Base-by-base conservation (phyloP, 768 basidiomycete genomes). In the Phlebiopsis gigantea region DNA sequence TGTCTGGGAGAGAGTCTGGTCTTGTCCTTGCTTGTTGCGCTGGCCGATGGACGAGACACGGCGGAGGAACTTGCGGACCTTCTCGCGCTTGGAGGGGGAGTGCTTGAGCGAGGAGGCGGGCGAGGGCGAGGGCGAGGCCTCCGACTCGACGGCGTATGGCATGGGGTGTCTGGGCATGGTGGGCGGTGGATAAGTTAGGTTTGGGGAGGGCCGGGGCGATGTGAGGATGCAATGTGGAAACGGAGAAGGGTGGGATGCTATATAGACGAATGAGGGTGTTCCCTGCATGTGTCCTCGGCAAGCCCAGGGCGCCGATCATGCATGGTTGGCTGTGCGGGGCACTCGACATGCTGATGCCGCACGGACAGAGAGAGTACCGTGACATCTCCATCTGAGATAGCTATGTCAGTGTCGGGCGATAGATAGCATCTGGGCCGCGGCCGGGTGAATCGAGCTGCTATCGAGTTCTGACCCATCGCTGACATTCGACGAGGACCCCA, bases 311-410 rank as follows among this genome's bases (percentile, higher is more conserved):
- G 50, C 50, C 50, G 50, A 51, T 51, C 50, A 51, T 39, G 50
- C 50, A 51, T 51, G 50, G 50, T 51, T 31, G 50, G 50, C 50
- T 51, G 50, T 51, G 50, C 50, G 15, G 8, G 30, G 50, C 4
- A 24, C 50, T 41, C 10, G 50, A 34, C 50, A 51, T 21, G 50
- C 50, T 31, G 5, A n/a, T 51, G 50, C 34, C 50, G 30, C 50
- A n/a, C 50, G 50, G 50, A 29, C 29, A 21, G 31, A 9, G 19
- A 41, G 22, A 51, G 5, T 17, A 39, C 50, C 50, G 50, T 51
- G 50, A 51, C 50, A 51, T 21, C 14, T 19, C 19, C n/a, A n/a
- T n/a, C n/a, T n/a, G n/a, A n/a, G n/a, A n/a, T n/a, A n/a, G n/a
- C n/a, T n/a, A n/a, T n/a, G 31, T 39, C 19, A 21, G 34, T 10